These are phyloP conservation scores for Penicillium hordei DNA, from an alignment of 2,329 filamentous ascomycete genomes.

Conservation along the genomic window DNA sequence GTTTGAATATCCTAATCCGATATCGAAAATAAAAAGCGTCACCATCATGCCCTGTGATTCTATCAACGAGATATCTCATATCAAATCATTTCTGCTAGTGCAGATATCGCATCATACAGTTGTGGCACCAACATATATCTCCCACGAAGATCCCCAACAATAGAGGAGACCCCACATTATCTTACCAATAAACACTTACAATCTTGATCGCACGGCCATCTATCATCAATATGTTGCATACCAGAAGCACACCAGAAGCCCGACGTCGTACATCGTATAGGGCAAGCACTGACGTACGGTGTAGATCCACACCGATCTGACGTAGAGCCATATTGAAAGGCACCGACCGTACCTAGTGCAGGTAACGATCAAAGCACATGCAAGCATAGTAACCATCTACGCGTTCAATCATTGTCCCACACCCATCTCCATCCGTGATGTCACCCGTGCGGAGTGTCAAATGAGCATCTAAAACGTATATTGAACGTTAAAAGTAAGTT, in stretches of 20 bases:
- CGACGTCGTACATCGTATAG: neutral
- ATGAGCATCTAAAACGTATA: neutral
- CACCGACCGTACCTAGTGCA: neutral
- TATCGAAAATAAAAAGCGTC: neutral
- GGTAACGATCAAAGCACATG: neutral
- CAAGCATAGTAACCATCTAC: slow-evolving; percentile 3
- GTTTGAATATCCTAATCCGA: neutral
- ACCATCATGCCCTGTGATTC: neutral
- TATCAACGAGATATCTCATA: neutral
- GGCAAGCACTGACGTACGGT: neutral
- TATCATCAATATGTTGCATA: neutral
- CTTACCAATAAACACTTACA: neutral
- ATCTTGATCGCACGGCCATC: neutral
- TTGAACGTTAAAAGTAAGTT: neutral
- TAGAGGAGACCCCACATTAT: neutral
- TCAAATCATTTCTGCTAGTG: neutral
- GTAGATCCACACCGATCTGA: neutral
- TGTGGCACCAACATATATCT: neutral
- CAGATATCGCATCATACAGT: neutral
- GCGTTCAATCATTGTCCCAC: neutral
- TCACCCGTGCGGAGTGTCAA: neutral
- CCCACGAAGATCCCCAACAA: neutral
- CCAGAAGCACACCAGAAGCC: neutral
- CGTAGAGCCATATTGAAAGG: neutral
- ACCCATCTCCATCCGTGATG: slow-evolving; percentile 1